Conservation (phyloP, 176 grass and related monocot genomes). For the sorghum (Sorghum bicolor) region DNA sequence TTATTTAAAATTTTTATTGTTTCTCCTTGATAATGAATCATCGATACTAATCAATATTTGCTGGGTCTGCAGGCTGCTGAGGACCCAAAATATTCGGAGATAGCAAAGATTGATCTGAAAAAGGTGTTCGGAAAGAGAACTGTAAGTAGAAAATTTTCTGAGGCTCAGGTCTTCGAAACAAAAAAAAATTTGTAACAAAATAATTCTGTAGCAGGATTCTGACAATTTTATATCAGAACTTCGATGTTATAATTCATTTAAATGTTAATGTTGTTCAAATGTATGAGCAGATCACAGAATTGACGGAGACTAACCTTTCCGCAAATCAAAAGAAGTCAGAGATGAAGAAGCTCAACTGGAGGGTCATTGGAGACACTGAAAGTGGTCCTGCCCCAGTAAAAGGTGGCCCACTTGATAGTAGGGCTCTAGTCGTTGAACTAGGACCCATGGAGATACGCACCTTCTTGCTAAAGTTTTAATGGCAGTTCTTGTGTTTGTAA, state of each 20-base stretch:
- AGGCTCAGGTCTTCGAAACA: neutral
- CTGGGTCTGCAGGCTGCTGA: conserved; percentile 45
- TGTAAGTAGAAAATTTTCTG: conserved; percentile 39
- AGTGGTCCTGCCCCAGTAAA: conserved; percentile 31
- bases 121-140: conserved; percentile 64
- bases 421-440: conserved; percentile 61
- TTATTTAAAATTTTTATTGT: neutral
- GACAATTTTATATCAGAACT: neutral
- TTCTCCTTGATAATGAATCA: neutral
- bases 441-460: conserved; percentile 97
- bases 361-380: conserved; percentile 27
- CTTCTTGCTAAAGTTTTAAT: conserved; percentile 67
- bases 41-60: neutral
- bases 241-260: neutral
- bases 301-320: conserved; percentile 70
- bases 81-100: conserved; percentile 56
- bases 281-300: conserved; percentile 60
- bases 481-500: neutral
- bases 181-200: neutral
- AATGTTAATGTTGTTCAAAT: neutral
- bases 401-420: conserved; percentile 52
- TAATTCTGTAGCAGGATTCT: neutral
- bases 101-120: conserved; percentile 67
- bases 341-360: conserved; percentile 81
- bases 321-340: conserved; percentile 77